phyloP scores from a whole-genome alignment of 2,329 filamentous ascomycete species.

The Cercospora berteroae region DNA sequence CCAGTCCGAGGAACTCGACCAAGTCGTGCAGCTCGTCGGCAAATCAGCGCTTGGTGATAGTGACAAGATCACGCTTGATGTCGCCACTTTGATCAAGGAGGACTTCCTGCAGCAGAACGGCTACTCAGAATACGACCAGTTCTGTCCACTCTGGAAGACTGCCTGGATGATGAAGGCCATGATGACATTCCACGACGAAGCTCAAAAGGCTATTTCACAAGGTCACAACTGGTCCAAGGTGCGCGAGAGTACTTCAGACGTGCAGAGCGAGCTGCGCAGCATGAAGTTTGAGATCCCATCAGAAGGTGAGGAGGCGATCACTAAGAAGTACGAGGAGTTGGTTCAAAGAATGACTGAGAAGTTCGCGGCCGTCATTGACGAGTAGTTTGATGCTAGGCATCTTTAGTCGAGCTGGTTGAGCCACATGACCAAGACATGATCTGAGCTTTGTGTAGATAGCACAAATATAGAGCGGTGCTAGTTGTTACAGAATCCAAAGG shows the following conservation, averaged over 20 bases:
- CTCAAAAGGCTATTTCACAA: conserved; percentile 89
- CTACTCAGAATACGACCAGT: conserved; percentile 98
- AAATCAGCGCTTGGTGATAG: conserved; percentile 94
- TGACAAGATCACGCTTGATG: conserved; percentile 97
- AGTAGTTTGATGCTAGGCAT: conserved; percentile 56
- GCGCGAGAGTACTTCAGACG: conserved; percentile 80
- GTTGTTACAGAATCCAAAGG: conserved; percentile 4
- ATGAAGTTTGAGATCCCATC: conserved; percentile 96
- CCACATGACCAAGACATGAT: not conserved
- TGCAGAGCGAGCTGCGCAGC: conserved; percentile 78
- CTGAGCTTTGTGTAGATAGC: conserved; percentile 4
- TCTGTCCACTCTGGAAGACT: conserved; percentile 99
- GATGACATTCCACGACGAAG: conserved; percentile 96
- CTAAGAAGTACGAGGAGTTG: conserved; percentile 92
- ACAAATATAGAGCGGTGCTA: conserved; percentile 14
- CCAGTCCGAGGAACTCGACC: conserved; percentile 94
- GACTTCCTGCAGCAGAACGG: conserved; percentile 99
- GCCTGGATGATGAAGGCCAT: conserved; percentile 99
- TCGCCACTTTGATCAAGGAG: conserved; percentile 90
- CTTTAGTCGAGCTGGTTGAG: conserved; percentile 4
- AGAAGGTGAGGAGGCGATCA: conserved; percentile 76
- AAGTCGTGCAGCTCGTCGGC: conserved; percentile 96
- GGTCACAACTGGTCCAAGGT: conserved; percentile 92
- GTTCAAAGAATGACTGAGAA: conserved; percentile 93
- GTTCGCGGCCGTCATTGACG: conserved; percentile 92